These are phyloP conservation scores for Monilinia laxa DNA, from an alignment of 2,329 filamentous ascomycete species.

Conservation along the genomic window DNA sequence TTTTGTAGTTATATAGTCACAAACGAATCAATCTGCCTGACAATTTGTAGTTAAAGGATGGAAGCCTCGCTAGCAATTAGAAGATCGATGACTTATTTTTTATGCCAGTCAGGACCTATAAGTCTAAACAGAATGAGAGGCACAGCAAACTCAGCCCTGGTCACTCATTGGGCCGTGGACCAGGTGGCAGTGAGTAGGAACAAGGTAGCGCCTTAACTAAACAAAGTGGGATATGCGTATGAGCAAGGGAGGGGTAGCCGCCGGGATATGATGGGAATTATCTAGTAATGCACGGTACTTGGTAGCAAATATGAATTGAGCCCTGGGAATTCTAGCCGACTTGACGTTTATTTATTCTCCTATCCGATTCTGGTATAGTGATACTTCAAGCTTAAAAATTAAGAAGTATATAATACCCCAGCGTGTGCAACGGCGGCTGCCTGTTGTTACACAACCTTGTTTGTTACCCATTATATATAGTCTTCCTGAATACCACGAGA, in stretches of 20 bases:
- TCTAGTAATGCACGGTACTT: constrained; percentile 13
- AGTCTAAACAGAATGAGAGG: constrained; percentile 31
- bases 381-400: constrained; percentile 16
- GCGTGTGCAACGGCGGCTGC: constrained; percentile 20
- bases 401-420: constrained; percentile 6
- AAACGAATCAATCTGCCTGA: constrained; percentile 25
- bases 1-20: constrained; percentile 27
- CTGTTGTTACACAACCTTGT: constrained; percentile 20
- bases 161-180: constrained; percentile 23
- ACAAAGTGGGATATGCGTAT: constrained; percentile 23
- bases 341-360: not conserved
- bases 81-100: constrained; percentile 22
- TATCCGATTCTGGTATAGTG: constrained; percentile 1
- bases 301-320: constrained; percentile 8
- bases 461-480: not conserved
- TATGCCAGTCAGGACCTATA: constrained; percentile 29
- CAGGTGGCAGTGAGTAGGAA: constrained; percentile 31
- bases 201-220: constrained; percentile 17
- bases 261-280: constrained; percentile 20
- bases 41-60: constrained; percentile 21
- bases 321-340: constrained; percentile 13
- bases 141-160: constrained; percentile 33
- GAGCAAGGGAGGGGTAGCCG: constrained; percentile 21
- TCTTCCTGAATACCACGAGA: no score
- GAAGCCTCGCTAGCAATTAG: constrained; percentile 27